Evolutionary conservation across 2,329 filamentous ascomycete species (phyloP).

Genomic region (Penicillium sp.): DNA sequence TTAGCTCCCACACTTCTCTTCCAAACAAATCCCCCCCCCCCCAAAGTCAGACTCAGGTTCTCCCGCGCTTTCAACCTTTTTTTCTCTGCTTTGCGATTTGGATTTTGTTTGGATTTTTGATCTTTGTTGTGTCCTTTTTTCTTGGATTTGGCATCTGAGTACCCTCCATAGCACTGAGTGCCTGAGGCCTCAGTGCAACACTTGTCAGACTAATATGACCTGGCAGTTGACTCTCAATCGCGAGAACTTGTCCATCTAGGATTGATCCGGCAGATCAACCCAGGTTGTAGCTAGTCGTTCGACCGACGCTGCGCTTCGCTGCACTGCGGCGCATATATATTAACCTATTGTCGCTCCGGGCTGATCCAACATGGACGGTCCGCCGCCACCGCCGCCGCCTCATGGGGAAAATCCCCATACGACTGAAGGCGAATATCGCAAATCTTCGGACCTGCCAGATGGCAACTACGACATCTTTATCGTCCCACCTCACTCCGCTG

Average conservation of each 20-base stretch:
- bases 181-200: conserved; percentile 35
- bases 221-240: conserved; percentile 19
- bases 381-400: conserved; percentile 76
- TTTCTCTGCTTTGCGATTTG: conserved; percentile 2
- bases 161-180: conserved; percentile 30
- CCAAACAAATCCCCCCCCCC: conserved; percentile 24
- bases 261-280: conserved; percentile 12
- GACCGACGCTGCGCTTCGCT: conserved; percentile 1
- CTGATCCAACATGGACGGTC: conserved; percentile 38
- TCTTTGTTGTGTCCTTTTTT: background rate
- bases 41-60: conserved; percentile 13
- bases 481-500: conserved; percentile 86
- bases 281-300: conserved; percentile 2
- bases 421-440: conserved; percentile 52
- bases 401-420: conserved; percentile 77
- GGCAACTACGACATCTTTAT: conserved; percentile 98
- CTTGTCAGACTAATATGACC: conserved; percentile 33
- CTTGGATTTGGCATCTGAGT: conserved; percentile 9
- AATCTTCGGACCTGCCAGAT: conserved; percentile 65
- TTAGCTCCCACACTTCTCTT: conserved; percentile 25
- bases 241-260: conserved; percentile 20
- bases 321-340: conserved; percentile 11
- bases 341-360: background rate
- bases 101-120: background rate
- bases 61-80: conserved; percentile 11